Base-by-base conservation (phyloP, 352 stramenopile species). In the Sclerospora graminicola region DNA sequence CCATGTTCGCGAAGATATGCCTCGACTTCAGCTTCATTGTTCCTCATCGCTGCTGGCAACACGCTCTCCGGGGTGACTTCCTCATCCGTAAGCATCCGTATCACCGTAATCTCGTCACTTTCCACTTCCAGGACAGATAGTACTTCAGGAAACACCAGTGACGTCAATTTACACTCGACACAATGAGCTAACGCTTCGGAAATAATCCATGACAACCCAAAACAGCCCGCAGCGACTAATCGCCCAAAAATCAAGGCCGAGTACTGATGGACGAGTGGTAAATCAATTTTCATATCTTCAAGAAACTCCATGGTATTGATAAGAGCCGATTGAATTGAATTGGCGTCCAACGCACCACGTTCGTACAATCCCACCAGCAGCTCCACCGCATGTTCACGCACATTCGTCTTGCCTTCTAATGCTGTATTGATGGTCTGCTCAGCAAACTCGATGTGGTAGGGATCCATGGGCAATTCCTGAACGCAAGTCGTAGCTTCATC, bases 201-300 rank as follows among this genome's bases (percentile, higher is more conserved):
- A 27, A 91, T 44, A 44, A 90, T 82, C 79, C 80, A 94, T 19
- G 72, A 86, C 8, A 94, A 47, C 2, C 80, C 78, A 52, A 94
- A 91, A 46, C 82, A 94, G 14, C 82, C 82, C 1, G 62, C 70
- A 20, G 64, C 60, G 33, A 94, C 82, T 35, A 94, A 61, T 6
- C 76, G 66, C 9, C 79, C 82, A 36, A 94, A 69, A 23, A 91
- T 48, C 16, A 84, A 38, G 5, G 66, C 82, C 19, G 62, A 81
- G 56, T 90, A 90, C 54, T 89, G 63, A 32, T 91, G 77, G 13
- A 87, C 73, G 10, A 87, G 62, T 13, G 82, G 82, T 20, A 91
- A 79, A 48, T 94, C 82, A 38, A 94, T 94, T 38, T 70, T 73
- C 44, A 94, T 66, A 27, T 94, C 82, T 42, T 91, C 82, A 5